Conservation (phyloP, 768 basidiomycete species). For the Pleurotus salmoneostramineus region DNA sequence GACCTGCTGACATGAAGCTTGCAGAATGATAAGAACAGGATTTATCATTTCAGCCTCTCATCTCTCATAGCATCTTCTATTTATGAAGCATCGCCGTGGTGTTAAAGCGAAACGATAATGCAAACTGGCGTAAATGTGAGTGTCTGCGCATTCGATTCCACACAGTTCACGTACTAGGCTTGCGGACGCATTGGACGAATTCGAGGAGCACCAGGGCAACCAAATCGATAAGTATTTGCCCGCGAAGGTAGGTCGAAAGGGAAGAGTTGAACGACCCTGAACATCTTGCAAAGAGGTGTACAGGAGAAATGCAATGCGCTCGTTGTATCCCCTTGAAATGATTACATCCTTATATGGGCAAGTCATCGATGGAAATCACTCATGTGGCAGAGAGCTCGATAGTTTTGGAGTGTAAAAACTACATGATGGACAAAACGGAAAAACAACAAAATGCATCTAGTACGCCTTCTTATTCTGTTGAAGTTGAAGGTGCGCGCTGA, state of each 20-base stretch:
- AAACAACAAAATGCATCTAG: conserved; percentile 18
- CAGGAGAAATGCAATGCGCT: too few relatives aligned
- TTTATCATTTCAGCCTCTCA: neutral
- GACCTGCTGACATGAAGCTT: neutral
- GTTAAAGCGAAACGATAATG: too few relatives aligned
- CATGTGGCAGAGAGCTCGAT: conserved; percentile 8
- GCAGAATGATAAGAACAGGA: neutral
- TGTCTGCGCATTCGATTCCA: too few relatives aligned
- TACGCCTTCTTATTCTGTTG: conserved; percentile 77
- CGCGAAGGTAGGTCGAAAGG: too few relatives aligned
- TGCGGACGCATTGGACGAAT: too few relatives aligned
- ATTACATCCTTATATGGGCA: neutral
- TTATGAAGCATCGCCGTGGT: neutral
- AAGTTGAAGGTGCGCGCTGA: conserved; percentile 88
- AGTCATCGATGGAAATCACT: conserved; percentile 6
- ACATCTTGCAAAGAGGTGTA: too few relatives aligned
- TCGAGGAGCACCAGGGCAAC: too few relatives aligned
- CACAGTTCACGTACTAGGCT: too few relatives aligned
- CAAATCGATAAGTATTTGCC: too few relatives aligned
- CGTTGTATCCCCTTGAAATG: neutral
- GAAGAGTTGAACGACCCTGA: too few relatives aligned
- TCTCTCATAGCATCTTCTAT: neutral
- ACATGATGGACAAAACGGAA: conserved; percentile 6
- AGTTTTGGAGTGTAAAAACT: conserved; percentile 5
- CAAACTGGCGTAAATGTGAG: too few relatives aligned